Conservation (phyloP, 2,329 filamentous ascomycete species). For the Alternaria tenuissima region DNA sequence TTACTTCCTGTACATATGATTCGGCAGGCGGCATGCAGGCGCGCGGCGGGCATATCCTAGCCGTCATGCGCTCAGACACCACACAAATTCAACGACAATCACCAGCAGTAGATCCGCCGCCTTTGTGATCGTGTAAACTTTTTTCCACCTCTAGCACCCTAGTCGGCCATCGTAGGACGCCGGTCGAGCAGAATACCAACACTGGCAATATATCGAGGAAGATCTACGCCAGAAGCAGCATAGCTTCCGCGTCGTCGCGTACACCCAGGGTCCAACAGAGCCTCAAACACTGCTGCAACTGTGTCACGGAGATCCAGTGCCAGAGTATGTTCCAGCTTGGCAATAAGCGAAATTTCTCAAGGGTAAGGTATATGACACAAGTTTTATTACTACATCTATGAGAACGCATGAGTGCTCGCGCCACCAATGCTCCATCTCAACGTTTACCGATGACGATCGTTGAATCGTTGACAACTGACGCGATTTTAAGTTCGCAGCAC, state of each 20-base stretch:
- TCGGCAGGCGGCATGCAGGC: slow-evolving; percentile 23
- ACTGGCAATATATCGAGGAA: slow-evolving; percentile 6
- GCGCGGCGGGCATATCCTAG: slow-evolving; percentile 24
- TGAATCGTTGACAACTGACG: background rate
- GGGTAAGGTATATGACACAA: slow-evolving; percentile 27
- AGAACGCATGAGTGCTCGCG: slow-evolving; percentile 26
- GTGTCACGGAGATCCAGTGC: slow-evolving; percentile 18
- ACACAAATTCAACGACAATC: slow-evolving; percentile 31
- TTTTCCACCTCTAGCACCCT: background rate
- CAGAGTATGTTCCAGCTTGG: slow-evolving; percentile 24
- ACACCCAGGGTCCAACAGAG: slow-evolving; percentile 19
- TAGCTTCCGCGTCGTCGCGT: slow-evolving; percentile 4
- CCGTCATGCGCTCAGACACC: slow-evolving; percentile 34
- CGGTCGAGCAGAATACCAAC: background rate
- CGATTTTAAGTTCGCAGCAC: slow-evolving; percentile 4
- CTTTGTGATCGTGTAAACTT: background rate
- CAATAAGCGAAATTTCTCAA: slow-evolving; percentile 8
- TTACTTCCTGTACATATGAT: slow-evolving; percentile 33
- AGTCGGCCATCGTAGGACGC: background rate
- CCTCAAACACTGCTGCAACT: slow-evolving; percentile 24
- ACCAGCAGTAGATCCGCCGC: slow-evolving; percentile 2
- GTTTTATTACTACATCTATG: slow-evolving; percentile 16
- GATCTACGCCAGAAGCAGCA: slow-evolving; percentile 10
- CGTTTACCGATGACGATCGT: slow-evolving; percentile 1
- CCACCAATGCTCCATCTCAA: slow-evolving; percentile 13